phyloP scores from a whole-genome alignment of 768 basidiomycete species.

The Kwoniella pini region DNA sequence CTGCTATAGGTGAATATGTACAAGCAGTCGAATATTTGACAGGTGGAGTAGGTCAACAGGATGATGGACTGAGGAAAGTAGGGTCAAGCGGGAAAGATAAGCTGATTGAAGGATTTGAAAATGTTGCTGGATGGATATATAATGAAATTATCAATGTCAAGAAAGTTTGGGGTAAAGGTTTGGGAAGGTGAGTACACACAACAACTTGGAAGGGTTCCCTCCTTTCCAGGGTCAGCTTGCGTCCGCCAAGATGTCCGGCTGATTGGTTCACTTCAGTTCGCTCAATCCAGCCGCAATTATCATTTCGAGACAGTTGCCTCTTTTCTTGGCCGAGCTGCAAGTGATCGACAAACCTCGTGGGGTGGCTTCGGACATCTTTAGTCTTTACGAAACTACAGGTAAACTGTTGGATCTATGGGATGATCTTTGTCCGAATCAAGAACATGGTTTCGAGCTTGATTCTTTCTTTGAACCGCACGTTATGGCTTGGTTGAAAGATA shows the following conservation, averaged over 20 bases:
- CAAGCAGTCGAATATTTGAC: constrained; percentile 30
- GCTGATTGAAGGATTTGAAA: constrained; percentile 43
- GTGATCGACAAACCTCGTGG: constrained; percentile 42
- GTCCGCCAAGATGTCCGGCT: too few relatives aligned
- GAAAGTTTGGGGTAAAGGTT: constrained; percentile 39
- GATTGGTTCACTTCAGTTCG: too few relatives aligned
- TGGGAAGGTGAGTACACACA: constrained; percentile 38
- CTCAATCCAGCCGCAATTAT: constrained; percentile 50
- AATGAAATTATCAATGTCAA: constrained; percentile 37
- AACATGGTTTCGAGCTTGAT: constrained; percentile 51
- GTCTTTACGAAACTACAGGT: constrained; percentile 46
- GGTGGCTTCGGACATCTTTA: constrained; percentile 47
- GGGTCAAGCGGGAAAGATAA: constrained; percentile 28
- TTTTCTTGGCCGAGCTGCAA: constrained; percentile 53
- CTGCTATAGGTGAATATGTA: constrained; percentile 51
- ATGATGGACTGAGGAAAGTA: constrained; percentile 2
- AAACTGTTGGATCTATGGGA: constrained; percentile 45
- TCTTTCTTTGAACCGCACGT: constrained; percentile 54
- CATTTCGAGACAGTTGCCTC: constrained; percentile 51
- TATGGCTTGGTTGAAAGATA: constrained; percentile 48
- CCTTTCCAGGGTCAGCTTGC: too few relatives aligned
- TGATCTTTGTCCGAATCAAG: constrained; percentile 46
- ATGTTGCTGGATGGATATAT: constrained; percentile 50
- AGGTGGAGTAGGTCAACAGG: constrained; percentile 30
- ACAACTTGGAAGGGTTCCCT: too few relatives aligned